Conservation (phyloP, 2,329 filamentous ascomycete genomes). For the Didymella arachidicola region DNA sequence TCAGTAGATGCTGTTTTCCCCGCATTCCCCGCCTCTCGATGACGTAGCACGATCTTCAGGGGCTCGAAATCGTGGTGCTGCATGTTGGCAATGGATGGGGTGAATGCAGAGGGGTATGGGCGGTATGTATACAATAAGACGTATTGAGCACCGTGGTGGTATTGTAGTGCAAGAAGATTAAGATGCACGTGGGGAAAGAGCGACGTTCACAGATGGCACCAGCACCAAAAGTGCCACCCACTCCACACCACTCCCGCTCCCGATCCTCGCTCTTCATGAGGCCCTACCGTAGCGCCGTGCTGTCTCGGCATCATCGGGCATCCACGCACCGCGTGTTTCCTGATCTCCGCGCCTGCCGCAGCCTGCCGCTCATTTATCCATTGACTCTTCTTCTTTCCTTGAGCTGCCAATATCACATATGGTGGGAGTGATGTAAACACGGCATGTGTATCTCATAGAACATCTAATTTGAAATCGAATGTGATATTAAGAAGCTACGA, state of each 20-base stretch:
- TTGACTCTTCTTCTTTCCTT: too few relatives aligned
- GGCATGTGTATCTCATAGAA: background rate
- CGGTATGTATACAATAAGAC: background rate
- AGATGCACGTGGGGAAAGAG: background rate
- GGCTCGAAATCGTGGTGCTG: background rate
- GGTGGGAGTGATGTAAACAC: background rate
- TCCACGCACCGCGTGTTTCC: too few relatives aligned
- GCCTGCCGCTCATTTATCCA: too few relatives aligned
- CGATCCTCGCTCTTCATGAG: too few relatives aligned
- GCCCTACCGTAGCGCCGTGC: too few relatives aligned
- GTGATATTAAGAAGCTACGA: conserved; percentile 5
- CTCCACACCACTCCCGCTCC: too few relatives aligned
- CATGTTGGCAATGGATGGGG: background rate
- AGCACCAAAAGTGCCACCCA: background rate
- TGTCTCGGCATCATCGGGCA: too few relatives aligned
- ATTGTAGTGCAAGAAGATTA: background rate
- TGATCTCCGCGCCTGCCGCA: too few relatives aligned
- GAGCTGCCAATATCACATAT: background rate
- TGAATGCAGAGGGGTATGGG: background rate
- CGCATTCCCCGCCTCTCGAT: conserved; percentile 16
- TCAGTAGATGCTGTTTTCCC: conserved; percentile 2
- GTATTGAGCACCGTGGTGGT: conserved; percentile 11
- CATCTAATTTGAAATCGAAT: background rate
- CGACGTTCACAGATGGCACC: background rate
- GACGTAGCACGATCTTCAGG: conserved; percentile 1